Evolutionary conservation across 2,329 filamentous ascomycete genomes (phyloP).

Genomic region (Microdochium paspali): DNA sequence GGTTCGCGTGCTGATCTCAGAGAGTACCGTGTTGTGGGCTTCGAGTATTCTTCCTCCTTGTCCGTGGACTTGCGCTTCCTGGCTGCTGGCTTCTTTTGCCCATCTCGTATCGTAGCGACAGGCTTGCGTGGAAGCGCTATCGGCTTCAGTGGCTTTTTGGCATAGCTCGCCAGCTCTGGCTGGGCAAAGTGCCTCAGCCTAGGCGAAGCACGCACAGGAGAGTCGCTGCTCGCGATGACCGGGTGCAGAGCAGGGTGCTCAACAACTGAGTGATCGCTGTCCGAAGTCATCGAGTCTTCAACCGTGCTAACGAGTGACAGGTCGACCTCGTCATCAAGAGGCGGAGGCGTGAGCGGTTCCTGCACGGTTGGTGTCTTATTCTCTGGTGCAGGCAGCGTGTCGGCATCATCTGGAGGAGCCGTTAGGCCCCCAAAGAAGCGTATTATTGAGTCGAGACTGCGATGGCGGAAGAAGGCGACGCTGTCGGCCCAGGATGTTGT

Average conservation of each 20-base stretch:
- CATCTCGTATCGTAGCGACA: background rate
- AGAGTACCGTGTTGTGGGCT: background rate
- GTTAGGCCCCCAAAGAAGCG: background rate
- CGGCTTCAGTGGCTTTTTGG: background rate
- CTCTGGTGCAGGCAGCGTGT: background rate
- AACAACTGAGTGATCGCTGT: background rate
- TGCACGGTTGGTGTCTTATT: background rate
- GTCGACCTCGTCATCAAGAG: background rate
- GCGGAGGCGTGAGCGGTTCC: background rate
- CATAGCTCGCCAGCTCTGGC: background rate
- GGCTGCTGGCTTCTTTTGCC: background rate
- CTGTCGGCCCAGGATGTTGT: background rate
- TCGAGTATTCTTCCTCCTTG: background rate
- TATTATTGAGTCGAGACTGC: background rate
- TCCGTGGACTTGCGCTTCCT: background rate
- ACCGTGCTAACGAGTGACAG: background rate
- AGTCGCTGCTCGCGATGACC: background rate
- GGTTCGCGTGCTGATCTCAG: background rate
- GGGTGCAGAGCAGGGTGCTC: background rate
- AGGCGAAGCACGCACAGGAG: background rate
- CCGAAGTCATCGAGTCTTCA: background rate
- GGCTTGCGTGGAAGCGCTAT: background rate
- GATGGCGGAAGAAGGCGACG: background rate
- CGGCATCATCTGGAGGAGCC: background rate
- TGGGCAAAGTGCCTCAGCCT: background rate